A percentile compares a stretch with the other conserved stretches of the same genome.
Conservation (phyloP, 106 monocot species). For the Narthecium ossifragum region DNA sequence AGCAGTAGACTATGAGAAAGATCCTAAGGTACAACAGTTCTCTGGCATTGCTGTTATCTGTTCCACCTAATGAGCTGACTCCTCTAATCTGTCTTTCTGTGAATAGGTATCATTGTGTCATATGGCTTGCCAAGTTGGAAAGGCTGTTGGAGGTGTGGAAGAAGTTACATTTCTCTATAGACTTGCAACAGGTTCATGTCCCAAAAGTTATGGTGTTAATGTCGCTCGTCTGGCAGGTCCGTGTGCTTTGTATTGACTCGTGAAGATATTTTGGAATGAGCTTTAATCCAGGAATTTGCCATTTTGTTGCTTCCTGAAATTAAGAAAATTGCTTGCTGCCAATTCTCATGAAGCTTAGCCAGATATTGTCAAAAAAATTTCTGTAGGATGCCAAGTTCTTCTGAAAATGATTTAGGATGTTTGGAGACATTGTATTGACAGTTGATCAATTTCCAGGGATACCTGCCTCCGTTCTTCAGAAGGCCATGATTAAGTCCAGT, state of each 20-base stretch:
- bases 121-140: slow-evolving; percentile 87
- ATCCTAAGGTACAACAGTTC: slow-evolving; percentile 61
- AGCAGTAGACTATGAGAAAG: slow-evolving; percentile 58
- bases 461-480: slow-evolving; percentile 70
- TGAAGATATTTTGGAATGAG: background rate
- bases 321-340: background rate
- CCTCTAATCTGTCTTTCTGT: background rate
- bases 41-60: background rate
- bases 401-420: background rate
- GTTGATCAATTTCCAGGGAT: slow-evolving; percentile 34
- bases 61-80: no score
- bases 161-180: slow-evolving; percentile 90
- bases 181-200: slow-evolving; percentile 72
- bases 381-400: background rate
- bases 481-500: slow-evolving; percentile 55
- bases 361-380: background rate
- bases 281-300: background rate
- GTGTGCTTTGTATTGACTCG: background rate
- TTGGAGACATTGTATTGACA: background rate
- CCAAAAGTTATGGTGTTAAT: slow-evolving; percentile 97
- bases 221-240: slow-evolving; percentile 94
- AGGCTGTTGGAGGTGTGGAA: slow-evolving; percentile 52
- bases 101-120: slow-evolving; percentile 66
- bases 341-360: background rate
- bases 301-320: background rate